Percentiles rank a stretch among this genome's conserved stretches.
phyloP scores from a whole-genome alignment of 1,139 yeast genomes.

The Suhomyces maxii region DNA sequence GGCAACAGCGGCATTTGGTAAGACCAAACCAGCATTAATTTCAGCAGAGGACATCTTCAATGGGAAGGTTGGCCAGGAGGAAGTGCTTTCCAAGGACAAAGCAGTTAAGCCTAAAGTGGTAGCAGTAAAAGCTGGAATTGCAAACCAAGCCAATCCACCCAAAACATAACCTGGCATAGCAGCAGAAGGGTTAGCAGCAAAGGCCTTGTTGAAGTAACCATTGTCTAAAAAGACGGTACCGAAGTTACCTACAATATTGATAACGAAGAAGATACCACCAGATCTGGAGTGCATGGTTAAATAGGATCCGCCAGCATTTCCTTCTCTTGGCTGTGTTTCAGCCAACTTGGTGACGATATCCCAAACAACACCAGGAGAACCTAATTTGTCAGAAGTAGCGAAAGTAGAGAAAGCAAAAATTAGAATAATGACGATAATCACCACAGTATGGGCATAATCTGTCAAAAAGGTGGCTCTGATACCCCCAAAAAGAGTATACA shows the following conservation, averaged over 20 bases:
- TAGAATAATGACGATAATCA: conserved; percentile 60
- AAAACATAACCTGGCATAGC: conserved; percentile 87
- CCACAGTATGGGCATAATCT: conserved; percentile 75
- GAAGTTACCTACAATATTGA: conserved; percentile 81
- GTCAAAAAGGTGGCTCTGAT: conserved; percentile 87
- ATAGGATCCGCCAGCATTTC: conserved; percentile 76
- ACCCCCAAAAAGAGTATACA: conserved; percentile 86
- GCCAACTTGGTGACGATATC: conserved; percentile 64
- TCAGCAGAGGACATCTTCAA: conserved; percentile 61
- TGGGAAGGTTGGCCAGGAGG: conserved; percentile 79
- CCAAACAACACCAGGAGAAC: conserved; percentile 81
- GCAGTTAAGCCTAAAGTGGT: conserved; percentile 86
- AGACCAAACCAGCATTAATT: conserved; percentile 75
- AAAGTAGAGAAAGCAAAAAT: conserved; percentile 63
- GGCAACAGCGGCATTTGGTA: conserved; percentile 86
- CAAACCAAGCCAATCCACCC: conserved; percentile 93
- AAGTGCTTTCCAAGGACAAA: conserved; percentile 63
- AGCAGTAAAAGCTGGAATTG: conserved; percentile 79
- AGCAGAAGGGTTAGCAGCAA: conserved; percentile 81
- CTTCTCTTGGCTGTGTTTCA: conserved; percentile 58
- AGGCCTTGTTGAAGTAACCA: conserved; percentile 89
- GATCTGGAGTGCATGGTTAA: conserved; percentile 74
- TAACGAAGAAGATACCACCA: conserved; percentile 83
- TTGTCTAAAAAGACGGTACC: conserved; percentile 88
- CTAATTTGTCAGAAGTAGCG: conserved; percentile 62